A percentile compares a stretch with the other conserved stretches of the same genome.
Conservation (phyloP, 805 yeast species). For the Starmerella stellata region DNA sequence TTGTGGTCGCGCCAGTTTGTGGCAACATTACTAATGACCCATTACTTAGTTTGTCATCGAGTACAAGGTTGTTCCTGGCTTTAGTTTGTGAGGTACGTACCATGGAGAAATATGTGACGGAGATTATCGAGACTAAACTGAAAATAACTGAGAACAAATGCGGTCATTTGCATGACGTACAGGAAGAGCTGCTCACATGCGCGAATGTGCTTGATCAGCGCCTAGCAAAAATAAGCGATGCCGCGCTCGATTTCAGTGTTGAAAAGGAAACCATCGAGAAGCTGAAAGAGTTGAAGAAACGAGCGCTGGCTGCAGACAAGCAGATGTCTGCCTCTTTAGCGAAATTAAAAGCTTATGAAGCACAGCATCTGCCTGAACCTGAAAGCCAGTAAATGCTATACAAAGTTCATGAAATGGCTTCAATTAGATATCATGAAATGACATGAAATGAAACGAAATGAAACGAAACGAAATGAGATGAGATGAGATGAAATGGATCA, state of each 20-base stretch:
- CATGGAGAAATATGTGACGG: constrained; percentile 10
- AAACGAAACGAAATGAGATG: too few species aligned
- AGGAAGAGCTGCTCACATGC: constrained; percentile 5
- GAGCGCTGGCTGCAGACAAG: constrained; percentile 1
- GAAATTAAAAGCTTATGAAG: not conserved
- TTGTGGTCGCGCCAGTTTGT: too few species aligned
- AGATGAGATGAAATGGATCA: too few species aligned
- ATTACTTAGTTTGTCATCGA: too few species aligned
- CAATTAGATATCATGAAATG: too few species aligned
- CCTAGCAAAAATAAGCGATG: constrained; percentile 1
- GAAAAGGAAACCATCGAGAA: not conserved
- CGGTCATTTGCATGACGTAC: constrained; percentile 7
- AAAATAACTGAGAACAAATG: constrained; percentile 6
- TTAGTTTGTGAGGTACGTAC: too few species aligned
- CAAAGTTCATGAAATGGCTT: too few species aligned
- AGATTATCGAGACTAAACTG: constrained; percentile 9
- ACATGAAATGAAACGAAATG: too few species aligned
- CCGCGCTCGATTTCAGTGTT: constrained; percentile 3
- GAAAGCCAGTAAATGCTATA: too few species aligned
- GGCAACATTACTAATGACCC: too few species aligned
- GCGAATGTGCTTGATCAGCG: constrained; percentile 8
- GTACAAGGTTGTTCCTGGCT: too few species aligned
- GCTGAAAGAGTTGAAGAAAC: not conserved
- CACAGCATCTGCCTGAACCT: not conserved
- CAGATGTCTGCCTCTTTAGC: constrained; percentile 2